Percentiles rank a stretch among this genome's conserved stretches.
Conservation (phyloP, 2,329 filamentous ascomycete species). For the Monilinia fructigena region DNA sequence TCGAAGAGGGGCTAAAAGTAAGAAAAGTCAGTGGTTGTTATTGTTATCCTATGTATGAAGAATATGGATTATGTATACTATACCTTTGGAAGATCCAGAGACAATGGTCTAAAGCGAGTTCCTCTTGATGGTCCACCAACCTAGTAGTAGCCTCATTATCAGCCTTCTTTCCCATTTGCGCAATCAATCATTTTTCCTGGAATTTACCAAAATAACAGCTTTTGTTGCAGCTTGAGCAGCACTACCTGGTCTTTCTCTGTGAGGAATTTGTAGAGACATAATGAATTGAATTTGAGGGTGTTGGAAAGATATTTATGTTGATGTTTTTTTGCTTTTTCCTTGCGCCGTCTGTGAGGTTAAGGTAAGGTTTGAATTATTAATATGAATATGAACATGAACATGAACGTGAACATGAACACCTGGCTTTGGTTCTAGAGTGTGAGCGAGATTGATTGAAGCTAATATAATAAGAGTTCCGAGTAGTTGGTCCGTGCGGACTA, state of each 20-base stretch:
- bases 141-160: conserved; percentile 52
- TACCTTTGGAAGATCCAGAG: conserved; percentile 93
- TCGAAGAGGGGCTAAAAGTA: conserved; percentile 82
- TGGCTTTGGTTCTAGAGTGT: conserved; percentile 13
- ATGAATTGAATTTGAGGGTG: conserved; percentile 10
- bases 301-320: not conserved
- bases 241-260: conserved; percentile 52
- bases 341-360: not conserved
- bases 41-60: conserved; percentile 3
- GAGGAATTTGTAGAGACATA: conserved; percentile 47
- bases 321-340: not conserved
- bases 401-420: conserved; percentile 16
- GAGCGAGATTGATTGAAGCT: not conserved
- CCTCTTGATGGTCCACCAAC: conserved; percentile 94
- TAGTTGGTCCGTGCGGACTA: not conserved
- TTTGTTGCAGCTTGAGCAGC: conserved; percentile 65
- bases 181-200: conserved; percentile 12
- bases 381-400: not conserved
- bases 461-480: not conserved
- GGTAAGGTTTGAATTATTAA: too few species aligned
- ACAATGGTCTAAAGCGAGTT: conserved; percentile 91
- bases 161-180: conserved; percentile 21
- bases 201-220: conserved; percentile 84
- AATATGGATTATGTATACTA: conserved; percentile 32
- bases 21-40: conserved; percentile 1